These are phyloP conservation scores for Acephala macrosclerotiorum DNA, from an alignment of 2,329 filamentous ascomycete genomes.

Conservation along the genomic window DNA sequence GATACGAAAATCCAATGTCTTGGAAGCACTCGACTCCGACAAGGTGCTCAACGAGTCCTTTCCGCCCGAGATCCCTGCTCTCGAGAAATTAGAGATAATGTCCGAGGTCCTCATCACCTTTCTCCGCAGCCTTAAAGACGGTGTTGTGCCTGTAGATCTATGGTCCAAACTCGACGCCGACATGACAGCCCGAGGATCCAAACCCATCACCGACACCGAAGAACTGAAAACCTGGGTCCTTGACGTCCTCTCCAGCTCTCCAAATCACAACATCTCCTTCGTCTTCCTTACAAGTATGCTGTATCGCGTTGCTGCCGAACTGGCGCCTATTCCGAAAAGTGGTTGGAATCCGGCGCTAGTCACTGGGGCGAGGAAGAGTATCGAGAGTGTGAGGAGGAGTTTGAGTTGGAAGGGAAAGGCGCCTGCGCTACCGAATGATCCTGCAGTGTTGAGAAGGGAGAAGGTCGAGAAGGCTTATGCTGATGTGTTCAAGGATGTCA, in stretches of 20 bases:
- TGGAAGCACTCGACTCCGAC: conserved; percentile 79
- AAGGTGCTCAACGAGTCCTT: conserved; percentile 67
- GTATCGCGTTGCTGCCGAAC: conserved; percentile 61
- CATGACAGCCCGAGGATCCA: conserved; percentile 53
- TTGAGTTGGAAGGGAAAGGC: conserved; percentile 40
- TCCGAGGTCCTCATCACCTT: conserved; percentile 78
- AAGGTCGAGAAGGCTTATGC: conserved; percentile 68
- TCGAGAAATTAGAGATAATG: conserved; percentile 77
- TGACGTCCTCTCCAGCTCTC: conserved; percentile 74
- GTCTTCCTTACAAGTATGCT: conserved; percentile 86
- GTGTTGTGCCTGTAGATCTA: conserved; percentile 73
- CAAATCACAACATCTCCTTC: conserved; percentile 87
- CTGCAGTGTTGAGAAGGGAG: conserved; percentile 60
- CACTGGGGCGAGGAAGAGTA: conserved; percentile 33
- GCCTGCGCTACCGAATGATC: conserved; percentile 49
- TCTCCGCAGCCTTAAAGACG: conserved; percentile 77
- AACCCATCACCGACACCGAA: conserved; percentile 54
- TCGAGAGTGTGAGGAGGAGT: conserved; percentile 37
- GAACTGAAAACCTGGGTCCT: conserved; percentile 69
- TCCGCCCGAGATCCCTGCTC: conserved; percentile 65
- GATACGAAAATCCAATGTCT: conserved; percentile 45
- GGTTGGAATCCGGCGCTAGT: conserved; percentile 27
- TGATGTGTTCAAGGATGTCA: conserved; percentile 67
- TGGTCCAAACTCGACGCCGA: conserved; percentile 75
- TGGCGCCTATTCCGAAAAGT: conserved; percentile 50